phyloP scores from a whole-genome alignment of 768 basidiomycete species.

The Mycena amicta region DNA sequence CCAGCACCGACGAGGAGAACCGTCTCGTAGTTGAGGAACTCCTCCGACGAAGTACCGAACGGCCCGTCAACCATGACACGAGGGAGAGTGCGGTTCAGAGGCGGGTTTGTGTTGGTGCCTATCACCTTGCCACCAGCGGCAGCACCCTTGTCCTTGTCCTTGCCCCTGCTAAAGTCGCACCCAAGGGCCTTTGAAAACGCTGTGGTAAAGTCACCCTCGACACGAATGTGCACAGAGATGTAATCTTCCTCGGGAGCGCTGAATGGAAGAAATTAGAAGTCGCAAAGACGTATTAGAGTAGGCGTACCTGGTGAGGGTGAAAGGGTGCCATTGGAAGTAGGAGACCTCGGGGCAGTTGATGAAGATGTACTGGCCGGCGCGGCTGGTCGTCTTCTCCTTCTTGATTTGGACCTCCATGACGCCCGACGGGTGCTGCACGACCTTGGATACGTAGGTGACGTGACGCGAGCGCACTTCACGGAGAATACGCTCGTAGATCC shows the following conservation, averaged over 20 bases:
- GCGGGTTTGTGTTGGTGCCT: conserved; percentile 62
- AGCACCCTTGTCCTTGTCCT: conserved; percentile 28
- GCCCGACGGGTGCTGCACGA: conserved; percentile 92
- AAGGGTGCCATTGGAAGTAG: conserved; percentile 98
- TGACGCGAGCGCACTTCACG: conserved; percentile 93
- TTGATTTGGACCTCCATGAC: conserved; percentile 97
- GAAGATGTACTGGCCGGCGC: conserved; percentile 95
- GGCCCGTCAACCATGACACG: conserved; percentile 97
- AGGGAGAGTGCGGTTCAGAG: conserved; percentile 76
- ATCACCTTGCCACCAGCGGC: conserved; percentile 64
- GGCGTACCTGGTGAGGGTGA: conserved; percentile 82
- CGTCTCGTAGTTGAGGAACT: conserved; percentile 89
- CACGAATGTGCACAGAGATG: conserved; percentile 90
- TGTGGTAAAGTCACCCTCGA: conserved; percentile 86
- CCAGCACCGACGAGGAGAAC: conserved; percentile 91
- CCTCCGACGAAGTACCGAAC: conserved; percentile 91
- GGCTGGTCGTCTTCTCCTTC: conserved; percentile 85
- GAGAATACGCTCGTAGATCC: conserved; percentile 85
- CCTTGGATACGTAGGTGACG: conserved; percentile 90
- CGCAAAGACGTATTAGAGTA: too few species aligned
- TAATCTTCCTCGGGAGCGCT: conserved; percentile 96
- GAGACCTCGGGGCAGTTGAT: conserved; percentile 87
- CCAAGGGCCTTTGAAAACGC: conserved; percentile 82
- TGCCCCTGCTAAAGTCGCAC: conserved; percentile 67
- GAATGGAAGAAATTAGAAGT: too few species aligned